These are phyloP conservation scores for Porogramme epimiltina DNA, from an alignment of 1,284 basidiomycete species.

Conservation along the genomic window DNA sequence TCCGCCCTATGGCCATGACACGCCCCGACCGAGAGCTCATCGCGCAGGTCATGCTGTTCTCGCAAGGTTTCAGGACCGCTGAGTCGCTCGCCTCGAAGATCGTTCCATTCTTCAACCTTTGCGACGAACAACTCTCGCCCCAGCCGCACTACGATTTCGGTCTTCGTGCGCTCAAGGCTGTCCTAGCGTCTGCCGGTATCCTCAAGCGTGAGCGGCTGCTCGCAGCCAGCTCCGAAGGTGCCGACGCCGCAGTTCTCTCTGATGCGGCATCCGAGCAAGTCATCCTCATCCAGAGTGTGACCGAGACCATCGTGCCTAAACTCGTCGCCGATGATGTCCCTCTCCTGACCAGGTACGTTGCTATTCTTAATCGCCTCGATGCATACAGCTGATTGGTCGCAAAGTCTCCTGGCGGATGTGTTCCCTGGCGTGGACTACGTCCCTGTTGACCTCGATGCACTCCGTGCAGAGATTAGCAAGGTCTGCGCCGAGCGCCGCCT, in stretches of 20 bases:
- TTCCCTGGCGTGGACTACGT: constrained; percentile 95
- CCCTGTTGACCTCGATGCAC: constrained; percentile 85
- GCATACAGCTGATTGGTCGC: background rate
- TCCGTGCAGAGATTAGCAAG: constrained; percentile 83
- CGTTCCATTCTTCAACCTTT: constrained; percentile 99
- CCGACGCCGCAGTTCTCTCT: constrained; percentile 58
- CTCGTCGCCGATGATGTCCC: constrained; percentile 97
- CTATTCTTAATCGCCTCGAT: background rate
- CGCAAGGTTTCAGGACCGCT: constrained; percentile 98
- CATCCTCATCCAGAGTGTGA: constrained; percentile 98
- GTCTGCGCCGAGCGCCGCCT: constrained; percentile 89
- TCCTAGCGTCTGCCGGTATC: constrained; percentile 95
- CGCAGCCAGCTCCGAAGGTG: constrained; percentile 44
- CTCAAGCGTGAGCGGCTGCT: constrained; percentile 91
- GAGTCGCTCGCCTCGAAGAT: constrained; percentile 96
- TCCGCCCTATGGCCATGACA: constrained; percentile 99
- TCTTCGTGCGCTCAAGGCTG: constrained; percentile 95
- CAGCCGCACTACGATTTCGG: constrained; percentile 99
- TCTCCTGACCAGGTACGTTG: constrained; percentile 79
- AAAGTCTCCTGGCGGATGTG: constrained; percentile 91
- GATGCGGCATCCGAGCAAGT: constrained; percentile 87
- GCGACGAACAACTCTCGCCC: constrained; percentile 93
- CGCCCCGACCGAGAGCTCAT: constrained; percentile 97
- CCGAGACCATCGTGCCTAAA: constrained; percentile 98
- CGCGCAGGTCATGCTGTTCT: constrained; percentile 99